Evolutionary conservation across 129 eudicot species (phyloP).

Genomic region (Ambrosia trifida): DNA sequence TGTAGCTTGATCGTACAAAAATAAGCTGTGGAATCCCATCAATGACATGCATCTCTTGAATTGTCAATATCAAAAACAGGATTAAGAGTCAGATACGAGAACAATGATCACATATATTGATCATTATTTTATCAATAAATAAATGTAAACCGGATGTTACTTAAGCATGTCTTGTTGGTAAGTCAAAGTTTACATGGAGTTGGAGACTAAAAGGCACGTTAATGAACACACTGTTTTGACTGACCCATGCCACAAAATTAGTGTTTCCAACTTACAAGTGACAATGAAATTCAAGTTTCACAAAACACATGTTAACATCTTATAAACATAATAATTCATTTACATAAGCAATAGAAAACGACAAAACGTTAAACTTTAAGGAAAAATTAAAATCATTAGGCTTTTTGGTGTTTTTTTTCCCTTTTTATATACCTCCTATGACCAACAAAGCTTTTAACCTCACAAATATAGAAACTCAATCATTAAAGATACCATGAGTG

Average conservation of each 20-base stretch:
- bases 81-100: not conserved
- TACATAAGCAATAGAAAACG: not conserved
- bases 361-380: not conserved
- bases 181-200: not conserved
- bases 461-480: not conserved
- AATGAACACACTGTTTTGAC: not conserved
- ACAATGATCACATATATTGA: not conserved
- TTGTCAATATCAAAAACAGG: not conserved
- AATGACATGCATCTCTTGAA: slow-evolving; percentile 84
- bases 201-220: not conserved
- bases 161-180: not conserved
- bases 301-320: not conserved
- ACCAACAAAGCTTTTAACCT: slow-evolving; percentile 5
- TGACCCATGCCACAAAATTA: slow-evolving; percentile 2
- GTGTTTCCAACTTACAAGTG: not conserved
- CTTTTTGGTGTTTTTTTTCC: not conserved
- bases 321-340: too few species aligned
- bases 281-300: not conserved
- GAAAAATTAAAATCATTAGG: not conserved
- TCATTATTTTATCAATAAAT: not conserved
- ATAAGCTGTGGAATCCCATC: slow-evolving; percentile 97
- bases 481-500: not conserved
- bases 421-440: slow-evolving; percentile 7
- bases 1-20: slow-evolving; percentile 91
- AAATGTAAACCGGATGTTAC: not conserved